Evolutionary conservation across 1,284 basidiomycete species (phyloP).

Genomic region (Sporisorium iseilematis-ciliati): DNA sequence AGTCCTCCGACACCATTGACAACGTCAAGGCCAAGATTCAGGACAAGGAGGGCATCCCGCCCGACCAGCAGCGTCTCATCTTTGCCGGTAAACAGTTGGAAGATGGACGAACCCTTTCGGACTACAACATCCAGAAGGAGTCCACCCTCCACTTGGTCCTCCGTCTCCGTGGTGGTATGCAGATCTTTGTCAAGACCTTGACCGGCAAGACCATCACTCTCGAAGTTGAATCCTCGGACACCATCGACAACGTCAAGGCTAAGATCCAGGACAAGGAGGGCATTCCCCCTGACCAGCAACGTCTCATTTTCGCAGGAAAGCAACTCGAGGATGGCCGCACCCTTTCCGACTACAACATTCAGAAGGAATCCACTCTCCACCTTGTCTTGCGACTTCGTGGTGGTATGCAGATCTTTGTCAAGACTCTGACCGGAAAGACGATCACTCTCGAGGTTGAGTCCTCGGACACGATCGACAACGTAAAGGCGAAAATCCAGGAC

Average conservation of each 20-base stretch:
- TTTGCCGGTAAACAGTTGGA: conserved; percentile 72
- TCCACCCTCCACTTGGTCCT: conserved; percentile 64
- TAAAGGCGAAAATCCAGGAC: conserved; percentile 72
- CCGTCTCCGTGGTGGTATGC: conserved; percentile 68
- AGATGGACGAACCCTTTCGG: conserved; percentile 71
- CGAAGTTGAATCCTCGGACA: conserved; percentile 89
- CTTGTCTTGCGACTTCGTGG: conserved; percentile 66
- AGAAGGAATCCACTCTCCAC: conserved; percentile 67
- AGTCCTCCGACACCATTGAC: conserved; percentile 91
- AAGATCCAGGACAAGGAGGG: conserved; percentile 70
- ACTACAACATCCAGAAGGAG: conserved; percentile 71
- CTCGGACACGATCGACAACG: conserved; percentile 76
- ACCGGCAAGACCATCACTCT: conserved; percentile 98
- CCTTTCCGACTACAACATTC: conserved; percentile 71
- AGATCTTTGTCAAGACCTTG: conserved; percentile 75
- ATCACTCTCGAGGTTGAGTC: conserved; percentile 71
- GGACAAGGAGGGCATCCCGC: conserved; percentile 70
- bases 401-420: conserved; percentile 65
- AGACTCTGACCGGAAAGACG: conserved; percentile 69
- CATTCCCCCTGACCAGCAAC: conserved; percentile 72
- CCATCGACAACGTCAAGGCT: conserved; percentile 83
- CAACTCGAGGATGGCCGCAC: conserved; percentile 72
- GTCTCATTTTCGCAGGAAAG: conserved; percentile 72
- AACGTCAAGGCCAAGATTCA: conserved; percentile 74
- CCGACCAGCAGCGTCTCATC: conserved; percentile 72